Evolutionary conservation across 2,329 filamentous ascomycete genomes (phyloP).

Genomic region (Diaporthe sp.): DNA sequence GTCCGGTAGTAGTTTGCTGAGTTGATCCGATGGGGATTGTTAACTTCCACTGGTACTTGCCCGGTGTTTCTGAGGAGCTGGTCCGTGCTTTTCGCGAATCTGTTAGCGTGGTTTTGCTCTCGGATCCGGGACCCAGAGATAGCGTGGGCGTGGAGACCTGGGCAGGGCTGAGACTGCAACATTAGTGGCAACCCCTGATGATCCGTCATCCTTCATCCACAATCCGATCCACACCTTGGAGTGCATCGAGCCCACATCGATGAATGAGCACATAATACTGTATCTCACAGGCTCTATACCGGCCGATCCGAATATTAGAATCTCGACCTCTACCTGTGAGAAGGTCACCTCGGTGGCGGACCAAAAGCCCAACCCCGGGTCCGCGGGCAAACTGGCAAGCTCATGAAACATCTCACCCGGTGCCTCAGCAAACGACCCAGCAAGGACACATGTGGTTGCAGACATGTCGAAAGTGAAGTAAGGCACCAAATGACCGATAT

Average conservation of each 20-base stretch:
- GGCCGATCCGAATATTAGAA: too few relatives aligned
- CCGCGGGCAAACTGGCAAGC: background rate
- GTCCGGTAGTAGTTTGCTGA: too few relatives aligned
- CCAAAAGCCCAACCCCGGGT: background rate
- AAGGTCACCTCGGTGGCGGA: background rate
- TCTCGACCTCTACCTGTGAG: background rate
- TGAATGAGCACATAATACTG: background rate
- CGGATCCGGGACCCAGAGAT: slow-evolving; percentile 2
- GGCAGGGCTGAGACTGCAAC: slow-evolving; percentile 25
- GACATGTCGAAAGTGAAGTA: background rate
- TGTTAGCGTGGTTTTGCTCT: slow-evolving; percentile 1
- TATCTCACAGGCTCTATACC: background rate
- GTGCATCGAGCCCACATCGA: background rate
- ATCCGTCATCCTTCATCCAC: slow-evolving; percentile 14
- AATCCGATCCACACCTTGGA: slow-evolving; percentile 8
- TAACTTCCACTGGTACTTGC: background rate
- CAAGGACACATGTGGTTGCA: background rate
- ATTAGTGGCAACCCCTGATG: slow-evolving; percentile 12
- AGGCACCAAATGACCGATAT: too few relatives aligned
- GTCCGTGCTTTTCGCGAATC: background rate
- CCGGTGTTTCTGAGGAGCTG: background rate
- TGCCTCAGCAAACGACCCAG: background rate
- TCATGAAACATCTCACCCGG: slow-evolving; percentile 11
- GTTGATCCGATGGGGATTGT: background rate
- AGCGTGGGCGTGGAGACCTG: slow-evolving; percentile 1